These are phyloP conservation scores for Bimuria novae-zelandiae DNA, from an alignment of 2,329 filamentous ascomycete species.

Conservation along the genomic window DNA sequence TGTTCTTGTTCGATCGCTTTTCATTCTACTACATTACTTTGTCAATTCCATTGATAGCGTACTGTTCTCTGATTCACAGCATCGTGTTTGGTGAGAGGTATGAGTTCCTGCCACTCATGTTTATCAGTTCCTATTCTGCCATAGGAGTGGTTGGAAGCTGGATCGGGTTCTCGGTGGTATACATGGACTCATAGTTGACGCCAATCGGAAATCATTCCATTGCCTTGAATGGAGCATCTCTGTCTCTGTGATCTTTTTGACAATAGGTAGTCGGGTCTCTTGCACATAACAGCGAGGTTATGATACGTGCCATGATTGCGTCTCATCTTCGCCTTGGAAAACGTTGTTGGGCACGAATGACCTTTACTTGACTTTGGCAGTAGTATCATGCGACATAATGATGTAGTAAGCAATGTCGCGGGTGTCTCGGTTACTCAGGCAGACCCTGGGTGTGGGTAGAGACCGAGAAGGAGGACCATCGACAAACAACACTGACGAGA, in stretches of 20 bases:
- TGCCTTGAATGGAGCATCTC: background rate
- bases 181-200: slow-evolving; percentile 59
- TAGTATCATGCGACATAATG: background rate
- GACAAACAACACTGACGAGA: slow-evolving; percentile 4
- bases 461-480: background rate
- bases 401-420: slow-evolving; percentile 3
- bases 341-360: background rate
- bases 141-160: slow-evolving; percentile 95
- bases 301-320: background rate
- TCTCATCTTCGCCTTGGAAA: background rate
- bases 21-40: slow-evolving; percentile 87
- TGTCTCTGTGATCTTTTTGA: background rate
- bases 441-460: background rate
- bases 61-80: slow-evolving; percentile 83
- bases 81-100: slow-evolving; percentile 81
- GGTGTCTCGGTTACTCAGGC: background rate
- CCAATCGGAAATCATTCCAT: background rate
- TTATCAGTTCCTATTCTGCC: slow-evolving; percentile 92
- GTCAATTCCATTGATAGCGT: slow-evolving; percentile 85
- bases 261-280: too few relatives aligned
- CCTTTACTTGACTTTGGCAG: background rate
- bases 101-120: slow-evolving; percentile 95
- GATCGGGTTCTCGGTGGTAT: slow-evolving; percentile 92
- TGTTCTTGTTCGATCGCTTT: slow-evolving; percentile 91
- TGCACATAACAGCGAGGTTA: too few relatives aligned